Evolutionary conservation across 345 rosid genomes (phyloP), one percentile per base, ranked within the genome.

Genomic region (Eucalyptus leucophloia): DNA sequence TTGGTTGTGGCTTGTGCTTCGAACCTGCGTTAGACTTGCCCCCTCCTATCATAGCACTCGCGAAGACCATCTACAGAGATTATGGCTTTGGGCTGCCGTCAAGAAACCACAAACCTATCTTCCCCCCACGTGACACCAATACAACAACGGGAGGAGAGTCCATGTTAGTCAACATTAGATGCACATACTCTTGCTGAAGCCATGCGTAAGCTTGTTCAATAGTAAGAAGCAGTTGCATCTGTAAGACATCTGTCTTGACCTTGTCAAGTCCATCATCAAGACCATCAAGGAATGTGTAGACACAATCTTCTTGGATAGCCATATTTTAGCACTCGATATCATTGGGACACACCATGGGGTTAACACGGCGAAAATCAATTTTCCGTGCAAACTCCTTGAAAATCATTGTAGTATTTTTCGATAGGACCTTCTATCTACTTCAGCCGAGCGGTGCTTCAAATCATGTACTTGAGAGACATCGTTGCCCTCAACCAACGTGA

Each of bases 201-300:
- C 37, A 1, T n/a, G 77, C 0, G 19, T 15, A 12, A 28, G 32
- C 67, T 60, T 65, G 9, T 15, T 65, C 77, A 7, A 16, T 5
- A 8, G 8, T 15, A 65, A 5, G 19, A 65, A 65, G 4, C 10
- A 0, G 0, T 65, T 65, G 21, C 21, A 7, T 65, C 11, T 15
- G 1, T 15, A 65, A 15, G 21, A 32, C 21, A 67, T 67, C 7
- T 1, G 6, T 2, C 21, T 1, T 17, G 0, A 67, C 23, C 6
- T 67, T 67, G 12, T 67, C 80, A 67, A 67, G 40, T 32, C 80
- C 2, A 67, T 8, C 80, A 16, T 67, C 23, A 67, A n/a, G 80
- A 32, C 80, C 80, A 67, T 67, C 19, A 67, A 62, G 56, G 34
- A 30, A 62, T 30, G 3, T 62, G 3, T 62, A 62, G 37, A 62